Conservation (phyloP, 1,284 basidiomycete genomes). For the Ceratobasidium sp. region DNA sequence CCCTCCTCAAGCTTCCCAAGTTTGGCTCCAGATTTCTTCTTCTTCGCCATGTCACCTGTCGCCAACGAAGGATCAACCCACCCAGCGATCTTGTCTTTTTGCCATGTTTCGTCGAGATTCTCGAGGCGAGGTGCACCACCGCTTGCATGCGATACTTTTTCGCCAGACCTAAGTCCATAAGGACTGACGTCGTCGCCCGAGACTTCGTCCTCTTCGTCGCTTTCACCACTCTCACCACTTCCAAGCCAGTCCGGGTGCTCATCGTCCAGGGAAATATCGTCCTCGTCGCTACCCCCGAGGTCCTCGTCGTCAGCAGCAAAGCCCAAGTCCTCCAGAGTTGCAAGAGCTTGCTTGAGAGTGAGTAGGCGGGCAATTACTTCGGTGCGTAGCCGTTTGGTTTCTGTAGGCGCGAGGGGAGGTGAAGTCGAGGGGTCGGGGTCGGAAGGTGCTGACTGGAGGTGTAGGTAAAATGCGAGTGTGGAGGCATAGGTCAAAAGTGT, state of each 20-base stretch:
- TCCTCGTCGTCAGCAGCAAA: conserved; percentile 60
- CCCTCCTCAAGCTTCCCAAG: conserved; percentile 49
- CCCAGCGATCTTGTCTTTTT: conserved; percentile 47
- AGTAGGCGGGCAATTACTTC: conserved; percentile 84
- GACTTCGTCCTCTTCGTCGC: conserved; percentile 44
- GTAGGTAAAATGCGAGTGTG: conserved; percentile 91
- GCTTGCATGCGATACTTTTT: conserved; percentile 54
- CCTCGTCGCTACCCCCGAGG: conserved; percentile 53
- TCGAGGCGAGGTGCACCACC: conserved; percentile 53
- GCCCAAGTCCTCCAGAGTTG: conserved; percentile 84
- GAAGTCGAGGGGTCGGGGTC: conserved; percentile 59
- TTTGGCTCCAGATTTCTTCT: conserved; percentile 48
- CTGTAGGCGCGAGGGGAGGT: neutral
- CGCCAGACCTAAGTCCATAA: conserved; percentile 56
- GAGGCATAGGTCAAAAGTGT: conserved; percentile 90
- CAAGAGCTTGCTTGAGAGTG: conserved; percentile 84
- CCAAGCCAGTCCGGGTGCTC: conserved; percentile 41
- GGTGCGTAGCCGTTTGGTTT: conserved; percentile 56
- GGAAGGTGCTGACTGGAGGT: conserved; percentile 77
- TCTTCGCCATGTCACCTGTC: conserved; percentile 41
- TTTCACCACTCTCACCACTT: too few species aligned
- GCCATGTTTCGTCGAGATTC: conserved; percentile 64
- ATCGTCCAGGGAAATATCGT: conserved; percentile 53
- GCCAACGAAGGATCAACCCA: conserved; percentile 40
- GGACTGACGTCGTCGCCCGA: conserved; percentile 53